Conservation (phyloP, 192 early-diverging fungal species). For the Phlyctochytrium bullatum region DNA sequence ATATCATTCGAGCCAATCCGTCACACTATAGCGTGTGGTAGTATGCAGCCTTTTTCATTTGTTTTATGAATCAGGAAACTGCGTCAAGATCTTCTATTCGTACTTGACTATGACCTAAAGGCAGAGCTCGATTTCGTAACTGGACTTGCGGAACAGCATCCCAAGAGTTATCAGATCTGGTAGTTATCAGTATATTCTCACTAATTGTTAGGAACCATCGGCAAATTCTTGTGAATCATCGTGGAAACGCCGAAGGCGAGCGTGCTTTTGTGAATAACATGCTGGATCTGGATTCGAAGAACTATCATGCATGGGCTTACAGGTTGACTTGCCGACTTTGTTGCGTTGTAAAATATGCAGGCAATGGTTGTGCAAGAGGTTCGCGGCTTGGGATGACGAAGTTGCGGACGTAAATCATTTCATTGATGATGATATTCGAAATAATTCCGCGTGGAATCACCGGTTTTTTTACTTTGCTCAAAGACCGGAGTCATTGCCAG, state of each 20-base stretch:
- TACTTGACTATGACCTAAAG: constrained; percentile 61
- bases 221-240: constrained; percentile 65
- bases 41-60: background rate
- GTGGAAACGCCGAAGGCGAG: constrained; percentile 59
- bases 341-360: no score
- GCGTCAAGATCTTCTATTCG: constrained; percentile 75
- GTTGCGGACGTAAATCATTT: constrained; percentile 68
- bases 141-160: constrained; percentile 65
- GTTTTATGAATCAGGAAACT: constrained; percentile 15
- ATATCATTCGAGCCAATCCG: constrained; percentile 81
- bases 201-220: constrained; percentile 72
- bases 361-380: constrained; percentile 84
- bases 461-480: constrained; percentile 75
- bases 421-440: constrained; percentile 80
- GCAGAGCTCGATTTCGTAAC: constrained; percentile 78
- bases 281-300: constrained; percentile 85
- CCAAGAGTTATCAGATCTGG: constrained; percentile 98
- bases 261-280: constrained; percentile 66
- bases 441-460: constrained; percentile 99
- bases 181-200: constrained; percentile 30
- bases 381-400: constrained; percentile 78
- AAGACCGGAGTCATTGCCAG: constrained; percentile 35
- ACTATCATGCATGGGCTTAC: constrained; percentile 99
- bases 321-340: constrained; percentile 38
- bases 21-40: constrained; percentile 96